Percentiles rank a stretch among this genome's conserved stretches.
Conservation (phyloP, 345 rosid genomes). For the Ricinus communis region DNA sequence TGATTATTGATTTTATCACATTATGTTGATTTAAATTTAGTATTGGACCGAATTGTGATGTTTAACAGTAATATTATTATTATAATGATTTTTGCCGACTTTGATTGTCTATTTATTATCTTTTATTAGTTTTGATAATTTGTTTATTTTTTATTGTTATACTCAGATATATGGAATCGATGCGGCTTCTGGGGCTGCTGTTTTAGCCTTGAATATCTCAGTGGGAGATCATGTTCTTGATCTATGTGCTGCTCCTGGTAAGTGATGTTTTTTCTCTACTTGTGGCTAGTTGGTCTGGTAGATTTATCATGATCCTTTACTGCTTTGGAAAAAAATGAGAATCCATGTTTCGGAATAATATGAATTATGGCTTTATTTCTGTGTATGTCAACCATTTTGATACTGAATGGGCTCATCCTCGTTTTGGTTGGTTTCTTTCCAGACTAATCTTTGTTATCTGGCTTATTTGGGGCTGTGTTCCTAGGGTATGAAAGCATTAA, state of each 20-base stretch:
- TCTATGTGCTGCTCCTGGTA: constrained; percentile 93
- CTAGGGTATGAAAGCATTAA: neutral
- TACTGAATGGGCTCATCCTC: neutral
- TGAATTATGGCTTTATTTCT: neutral
- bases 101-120: neutral
- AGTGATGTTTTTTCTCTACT: neutral
- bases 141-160: neutral
- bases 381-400: neutral
- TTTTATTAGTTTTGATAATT: neutral
- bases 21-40: neutral
- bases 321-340: neutral
- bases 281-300: neutral
- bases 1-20: no score
- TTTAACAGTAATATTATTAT: neutral
- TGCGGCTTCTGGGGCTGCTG: constrained; percentile 95
- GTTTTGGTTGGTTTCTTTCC: neutral
- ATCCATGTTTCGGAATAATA: neutral
- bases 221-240: constrained; percentile 90
- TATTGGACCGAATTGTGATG: neutral
- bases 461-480: neutral
- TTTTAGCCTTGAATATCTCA: constrained; percentile 59
- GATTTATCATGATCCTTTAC: neutral
- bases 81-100: no score
- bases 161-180: constrained; percentile 86
- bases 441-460: neutral